Percentiles rank a stretch among this genome's conserved stretches.
Conservation (phyloP, 202 grass and related monocot species). For the Saccharum hybrid region DNA sequence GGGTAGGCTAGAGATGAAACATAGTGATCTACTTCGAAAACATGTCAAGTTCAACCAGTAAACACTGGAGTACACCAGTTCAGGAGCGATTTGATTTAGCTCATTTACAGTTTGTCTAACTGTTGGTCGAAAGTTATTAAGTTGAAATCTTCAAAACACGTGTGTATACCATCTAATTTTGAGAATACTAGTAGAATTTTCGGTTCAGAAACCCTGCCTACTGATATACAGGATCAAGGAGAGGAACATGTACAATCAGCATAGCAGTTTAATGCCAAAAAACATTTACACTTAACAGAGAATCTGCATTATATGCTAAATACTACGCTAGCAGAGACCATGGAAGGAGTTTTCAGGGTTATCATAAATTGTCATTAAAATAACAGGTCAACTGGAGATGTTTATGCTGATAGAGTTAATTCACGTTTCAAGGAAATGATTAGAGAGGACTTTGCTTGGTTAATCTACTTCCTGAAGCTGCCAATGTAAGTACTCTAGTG, state of each 20-base stretch:
- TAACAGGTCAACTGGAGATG: background rate
- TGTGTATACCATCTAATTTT: background rate
- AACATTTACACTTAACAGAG: slow-evolving; percentile 12
- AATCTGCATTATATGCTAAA: background rate
- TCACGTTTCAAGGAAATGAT: background rate
- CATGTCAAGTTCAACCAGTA: background rate
- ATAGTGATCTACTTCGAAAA: background rate
- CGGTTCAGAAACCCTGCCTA: slow-evolving; percentile 1
- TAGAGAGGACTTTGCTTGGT: background rate
- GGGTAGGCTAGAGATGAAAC: too few species aligned
- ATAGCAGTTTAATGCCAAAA: background rate
- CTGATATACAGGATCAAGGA: background rate
- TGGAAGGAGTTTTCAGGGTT: background rate
- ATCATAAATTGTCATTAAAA: background rate
- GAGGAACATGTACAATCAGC: background rate
- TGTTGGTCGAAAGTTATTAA: background rate
- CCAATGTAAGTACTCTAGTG: background rate
- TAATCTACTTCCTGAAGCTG: background rate
- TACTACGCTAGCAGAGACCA: background rate
- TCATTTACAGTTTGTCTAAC: background rate
- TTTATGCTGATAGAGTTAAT: background rate
- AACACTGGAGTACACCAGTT: background rate
- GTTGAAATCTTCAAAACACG: background rate
- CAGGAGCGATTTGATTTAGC: background rate
- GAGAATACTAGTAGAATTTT: background rate